Base-by-base conservation (phyloP, 2,329 filamentous ascomycete genomes). In the Pestalotiopsis sp. region DNA sequence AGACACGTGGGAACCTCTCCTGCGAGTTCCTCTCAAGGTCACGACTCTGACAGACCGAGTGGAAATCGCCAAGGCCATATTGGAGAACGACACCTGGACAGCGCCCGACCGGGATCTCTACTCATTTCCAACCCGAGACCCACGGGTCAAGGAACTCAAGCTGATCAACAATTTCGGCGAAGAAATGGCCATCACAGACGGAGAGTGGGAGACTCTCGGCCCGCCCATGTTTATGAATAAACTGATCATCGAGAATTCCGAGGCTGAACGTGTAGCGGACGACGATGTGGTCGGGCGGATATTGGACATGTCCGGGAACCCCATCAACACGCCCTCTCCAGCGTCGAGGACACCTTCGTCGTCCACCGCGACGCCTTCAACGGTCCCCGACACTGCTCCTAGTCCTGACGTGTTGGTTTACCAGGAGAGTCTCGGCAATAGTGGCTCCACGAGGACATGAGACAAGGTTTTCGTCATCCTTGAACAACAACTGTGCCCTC, bases 71-170 rank as follows among this genome's bases (percentile, higher is more conserved):
- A 79, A 79, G 66, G 68, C 85, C 7, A 73, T 88, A 25, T 79
- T 86, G 23, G 77, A 81, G 38, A 82, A 87, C 65, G 78, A 79
- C 2, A 74, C 74, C 3, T 87, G 84, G 84, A 74, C 76, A 4
- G 79, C 80, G 5, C 68, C 74, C 7, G 73, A 75, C 64, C 67
- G 71, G 7, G 73, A 77, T 36, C 41, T 71, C n/a, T 65, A 65
- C 14, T 75, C 74, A 36, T 62, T 75, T 23, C 71, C 45, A 49
- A 64, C 74, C 45, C 68, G 69, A 20, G 72, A 78, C 64, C 74
- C 75, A 11, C 67, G 70, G 61, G 55, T 68, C 20, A 69, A 72
- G 49, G 70, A 55, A 17, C 49, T 69, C 3, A 64, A 64, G 4
- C 66, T 72, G 38, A 67, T 75, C 36, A 71, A 69, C 60, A 71